These are phyloP conservation scores for Camellia granthamiana DNA, from an alignment of 148 eudicot species.

Conservation along the genomic window DNA sequence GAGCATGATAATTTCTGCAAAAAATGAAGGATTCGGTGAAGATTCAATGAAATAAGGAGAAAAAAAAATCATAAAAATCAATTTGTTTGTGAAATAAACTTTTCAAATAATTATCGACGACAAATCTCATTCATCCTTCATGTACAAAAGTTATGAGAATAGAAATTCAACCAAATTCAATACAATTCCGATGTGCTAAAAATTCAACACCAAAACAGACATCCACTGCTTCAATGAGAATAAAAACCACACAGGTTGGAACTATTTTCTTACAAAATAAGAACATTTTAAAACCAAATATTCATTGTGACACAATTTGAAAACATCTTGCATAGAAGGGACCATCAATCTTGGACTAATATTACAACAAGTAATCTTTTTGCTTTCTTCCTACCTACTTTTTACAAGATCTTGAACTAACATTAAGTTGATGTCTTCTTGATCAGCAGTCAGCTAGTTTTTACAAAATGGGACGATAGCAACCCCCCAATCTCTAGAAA, in stretches of 20 bases:
- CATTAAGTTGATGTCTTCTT: neutral
- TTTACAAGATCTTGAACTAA: slow-evolving; percentile 4
- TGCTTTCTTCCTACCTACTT: neutral
- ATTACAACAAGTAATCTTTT: neutral
- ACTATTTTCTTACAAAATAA: slow-evolving; percentile 5
- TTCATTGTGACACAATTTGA: neutral
- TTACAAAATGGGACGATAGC: slow-evolving; percentile 25
- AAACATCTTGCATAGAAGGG: slow-evolving; percentile 1
- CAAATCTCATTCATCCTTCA: too few relatives aligned
- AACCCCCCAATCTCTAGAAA: slow-evolving; percentile 24
- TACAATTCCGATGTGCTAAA: neutral
- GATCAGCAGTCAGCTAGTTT: slow-evolving; percentile 12
- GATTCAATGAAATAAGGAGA: too few relatives aligned
- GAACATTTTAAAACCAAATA: too few relatives aligned
- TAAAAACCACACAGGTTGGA: neutral
- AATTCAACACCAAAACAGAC: neutral
- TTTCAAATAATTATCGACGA: too few relatives aligned
- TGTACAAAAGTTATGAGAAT: too few relatives aligned
- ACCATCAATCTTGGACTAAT: neutral
- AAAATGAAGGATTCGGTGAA: too few relatives aligned
- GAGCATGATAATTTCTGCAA: too few relatives aligned
- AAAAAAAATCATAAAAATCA: too few relatives aligned
- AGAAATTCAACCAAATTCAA: too few relatives aligned
- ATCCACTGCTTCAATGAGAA: slow-evolving; percentile 10
- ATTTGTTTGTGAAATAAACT: too few relatives aligned